Evolutionary conservation across 1,139 yeast species (phyloP).

Genomic region (Sugiyamaella paludigena): DNA sequence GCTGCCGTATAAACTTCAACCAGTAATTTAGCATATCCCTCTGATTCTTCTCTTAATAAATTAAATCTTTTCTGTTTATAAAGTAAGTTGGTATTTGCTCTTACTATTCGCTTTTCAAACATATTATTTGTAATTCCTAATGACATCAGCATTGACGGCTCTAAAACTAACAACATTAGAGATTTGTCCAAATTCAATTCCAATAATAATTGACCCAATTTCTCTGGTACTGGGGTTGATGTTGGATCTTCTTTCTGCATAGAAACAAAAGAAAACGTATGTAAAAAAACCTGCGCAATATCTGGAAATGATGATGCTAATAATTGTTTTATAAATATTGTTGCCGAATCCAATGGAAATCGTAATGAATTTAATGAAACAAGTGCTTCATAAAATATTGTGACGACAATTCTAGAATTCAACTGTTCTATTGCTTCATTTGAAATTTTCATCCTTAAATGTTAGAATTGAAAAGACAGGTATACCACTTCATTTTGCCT

Average conservation of each 20-base stretch:
- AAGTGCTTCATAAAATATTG: constrained; percentile 27
- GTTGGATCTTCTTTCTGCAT: not conserved
- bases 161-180: constrained; percentile 22
- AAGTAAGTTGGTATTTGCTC: constrained; percentile 46
- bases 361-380: constrained; percentile 16
- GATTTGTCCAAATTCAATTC: constrained; percentile 24
- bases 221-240: not conserved
- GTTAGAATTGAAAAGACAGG: too few relatives aligned
- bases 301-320: constrained; percentile 8
- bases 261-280: constrained; percentile 24
- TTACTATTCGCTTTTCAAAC: constrained; percentile 44
- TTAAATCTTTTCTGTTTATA: constrained; percentile 74
- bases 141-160: constrained; percentile 25
- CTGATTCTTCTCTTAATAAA: constrained; percentile 71
- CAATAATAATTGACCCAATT: constrained; percentile 22
- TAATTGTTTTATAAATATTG: constrained; percentile 12
- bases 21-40: constrained; percentile 72
- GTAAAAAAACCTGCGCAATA: constrained; percentile 22
- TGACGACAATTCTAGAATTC: constrained; percentile 13
- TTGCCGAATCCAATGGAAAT: constrained; percentile 15
- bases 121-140: constrained; percentile 29
- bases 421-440: constrained; percentile 9
- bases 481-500: too few relatives aligned
- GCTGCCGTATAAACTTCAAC: constrained; percentile 50
- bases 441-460: not conserved